A percentile compares a stretch with the other conserved stretches of the same genome.
These are phyloP conservation scores for Colletotrichum filicis DNA, from an alignment of 2,329 filamentous ascomycete species.

Conservation along the genomic window DNA sequence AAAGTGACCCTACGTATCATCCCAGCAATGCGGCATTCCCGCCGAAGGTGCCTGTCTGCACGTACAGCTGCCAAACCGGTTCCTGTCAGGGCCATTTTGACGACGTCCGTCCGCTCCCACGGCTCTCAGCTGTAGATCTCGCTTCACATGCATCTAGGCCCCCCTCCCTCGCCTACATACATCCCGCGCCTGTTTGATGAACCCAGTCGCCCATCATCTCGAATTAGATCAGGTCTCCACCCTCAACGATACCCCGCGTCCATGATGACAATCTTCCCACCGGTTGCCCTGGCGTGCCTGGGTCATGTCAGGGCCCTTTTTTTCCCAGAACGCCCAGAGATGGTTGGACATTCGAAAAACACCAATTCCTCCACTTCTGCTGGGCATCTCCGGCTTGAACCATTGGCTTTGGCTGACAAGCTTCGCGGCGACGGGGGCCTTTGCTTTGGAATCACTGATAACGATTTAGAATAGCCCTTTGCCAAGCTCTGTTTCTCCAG, in stretches of 20 bases:
- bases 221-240: slow-evolving; percentile 30
- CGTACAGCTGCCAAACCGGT: not conserved
- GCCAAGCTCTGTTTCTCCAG: not conserved
- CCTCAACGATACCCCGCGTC: slow-evolving; percentile 16
- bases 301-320: not conserved
- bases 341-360: slow-evolving; percentile 7
- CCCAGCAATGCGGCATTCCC: slow-evolving; percentile 4
- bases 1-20: not conserved
- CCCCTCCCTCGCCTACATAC: slow-evolving; percentile 8
- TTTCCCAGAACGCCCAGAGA: not conserved
- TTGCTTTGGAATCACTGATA: not conserved
- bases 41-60: not conserved
- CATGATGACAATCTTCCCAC: not conserved
- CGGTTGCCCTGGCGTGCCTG: not conserved
- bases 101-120: slow-evolving; percentile 20
- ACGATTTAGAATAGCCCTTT: not conserved
- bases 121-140: slow-evolving; percentile 24
- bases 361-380: slow-evolving; percentile 2
- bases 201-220: slow-evolving; percentile 31
- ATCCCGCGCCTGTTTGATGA: slow-evolving; percentile 24
- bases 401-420: slow-evolving; percentile 8
- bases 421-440: slow-evolving; percentile 6
- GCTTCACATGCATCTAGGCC: slow-evolving; percentile 7
- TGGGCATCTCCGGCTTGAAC: slow-evolving; percentile 3
- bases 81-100: slow-evolving; percentile 12